Evolutionary conservation across 2,329 filamentous ascomycete species (phyloP), one percentile per base, ranked within the genome.

Genomic region (Tolypocladium ophioglossoides): DNA sequence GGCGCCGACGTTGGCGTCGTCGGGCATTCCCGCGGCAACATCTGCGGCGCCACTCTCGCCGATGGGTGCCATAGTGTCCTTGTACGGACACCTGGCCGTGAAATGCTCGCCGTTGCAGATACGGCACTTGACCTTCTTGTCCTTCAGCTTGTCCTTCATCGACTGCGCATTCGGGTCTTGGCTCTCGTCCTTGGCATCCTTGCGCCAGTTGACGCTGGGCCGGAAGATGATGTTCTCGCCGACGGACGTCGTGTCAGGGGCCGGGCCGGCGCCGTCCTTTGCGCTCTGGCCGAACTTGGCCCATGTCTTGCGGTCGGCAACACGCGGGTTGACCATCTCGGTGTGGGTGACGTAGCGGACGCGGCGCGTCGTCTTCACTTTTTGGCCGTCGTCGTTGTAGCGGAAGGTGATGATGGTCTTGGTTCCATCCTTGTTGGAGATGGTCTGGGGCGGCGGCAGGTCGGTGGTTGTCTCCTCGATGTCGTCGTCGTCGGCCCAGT

Each of bases 41-140:
- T 85, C 83, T 58, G 73, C 78, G 35, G 68, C 68, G 49, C 69
- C 70, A 54, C 73, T 76, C 70, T 84, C 83, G 61, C 85, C 84
- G 57, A 91, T 83, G 39, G 89, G 94, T 38, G 92, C 91, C 91
- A 99, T 96, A 65, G 92, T 99, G 72, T 97, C 94, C 80, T 97
- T 99, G 86, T 96, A 99, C 38, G 94, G 94, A 84, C 94, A 99
- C 72, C 94, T 87, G 63, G 92, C 92, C 44, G 94, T 99, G 80
- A 97, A 99, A 84, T 99, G 94, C 79, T 99, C 94, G 70, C 92
- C 94, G 70, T 86, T 89, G 78, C 94, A 99, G 71, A 99, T 97
- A 81, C 94, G 88, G 76, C 94, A 99, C 83, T 97, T 97, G 80
- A 99, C 95, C 79, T 96, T 95, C 84, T 96, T 96, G 78, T 96